Evolutionary conservation across 75 land plant genomes (phyloP).

Genomic region (Azolla pinnata): DNA sequence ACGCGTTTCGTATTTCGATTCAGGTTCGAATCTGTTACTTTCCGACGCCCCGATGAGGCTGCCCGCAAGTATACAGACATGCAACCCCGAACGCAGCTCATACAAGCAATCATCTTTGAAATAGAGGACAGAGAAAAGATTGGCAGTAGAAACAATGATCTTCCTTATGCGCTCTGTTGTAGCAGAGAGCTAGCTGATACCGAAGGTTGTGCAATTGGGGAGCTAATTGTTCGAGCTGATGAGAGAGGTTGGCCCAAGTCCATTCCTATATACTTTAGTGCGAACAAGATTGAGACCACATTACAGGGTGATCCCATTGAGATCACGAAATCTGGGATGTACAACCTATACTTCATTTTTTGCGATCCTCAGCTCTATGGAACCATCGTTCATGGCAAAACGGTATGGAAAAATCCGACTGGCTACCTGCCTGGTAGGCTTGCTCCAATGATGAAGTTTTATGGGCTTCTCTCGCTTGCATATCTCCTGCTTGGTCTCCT

Average conservation of each 20-base stretch:
- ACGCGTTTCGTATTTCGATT: background rate
- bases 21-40: constrained; percentile 57
- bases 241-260: constrained; percentile 24
- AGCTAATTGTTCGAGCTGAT: constrained; percentile 26
- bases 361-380: constrained; percentile 37
- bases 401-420: constrained; percentile 38
- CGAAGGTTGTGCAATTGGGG: constrained; percentile 23
- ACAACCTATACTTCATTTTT: constrained; percentile 38
- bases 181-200: constrained; percentile 20
- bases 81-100: constrained; percentile 25
- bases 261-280: constrained; percentile 22
- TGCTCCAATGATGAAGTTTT: constrained; percentile 39
- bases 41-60: constrained; percentile 33
- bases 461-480: constrained; percentile 37
- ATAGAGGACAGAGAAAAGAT: constrained; percentile 36
- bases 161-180: constrained; percentile 25
- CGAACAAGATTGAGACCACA: constrained; percentile 6
- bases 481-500: constrained; percentile 35
- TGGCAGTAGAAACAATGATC: constrained; percentile 13
- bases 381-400: constrained; percentile 22
- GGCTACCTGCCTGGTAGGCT: constrained; percentile 44
- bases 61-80: constrained; percentile 12
- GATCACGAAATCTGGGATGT: constrained; percentile 36
- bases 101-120: constrained; percentile 40
- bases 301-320: constrained; percentile 14